Base-by-base conservation (phyloP, 164 flowering plant genomes). In the Saururus chinensis region DNA sequence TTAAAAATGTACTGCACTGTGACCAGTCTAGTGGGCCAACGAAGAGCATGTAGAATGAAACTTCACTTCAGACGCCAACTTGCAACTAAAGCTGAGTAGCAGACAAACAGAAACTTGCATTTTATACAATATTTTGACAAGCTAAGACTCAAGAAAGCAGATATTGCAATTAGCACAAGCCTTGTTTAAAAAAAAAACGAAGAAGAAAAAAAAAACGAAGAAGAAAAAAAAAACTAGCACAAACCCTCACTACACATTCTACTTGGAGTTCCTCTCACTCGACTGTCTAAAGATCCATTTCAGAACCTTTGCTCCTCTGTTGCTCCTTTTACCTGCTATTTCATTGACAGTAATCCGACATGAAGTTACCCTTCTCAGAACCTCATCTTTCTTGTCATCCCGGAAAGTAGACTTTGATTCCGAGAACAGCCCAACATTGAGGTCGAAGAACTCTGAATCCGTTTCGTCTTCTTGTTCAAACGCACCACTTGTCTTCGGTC, bases 251-350 rank as follows among this genome's bases (percentile, higher is more conserved):
- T 7, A 7, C 17, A 13, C 35, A 11, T 26, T 1, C 60, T 61
- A 71, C 67, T 67, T 60, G 22, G 65, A 54, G 53, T 57, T 64
- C 51, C 60, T 57, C 62, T 53, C 58, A 48, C 60, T 41, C 21
- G 25, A 66, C 14, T 74, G 74, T 73, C 71, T 70, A 68, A 81
- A 75, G 25, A 81, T 70, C 91, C 91, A 85, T 69, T 73, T 73
- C 91, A 86, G 83, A 6, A 77, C 81, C 67, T 74, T 83, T 66
- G 72, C 65, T 37, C 82, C 77, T 41, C 63, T 83, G 65, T 71
- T 75, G 58, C 77, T 69, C 67, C 71, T 77, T 41, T 76, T 80
- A 13, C 72, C 65, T 24, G 75, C 82, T 45, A 66, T 71, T 17
- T 80, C 84, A 48, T 58, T 76, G 41, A 71, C 80, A 48, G 79